These are phyloP conservation scores for Parietaria judaica DNA, from an alignment of 306 rosid species.

Conservation along the genomic window DNA sequence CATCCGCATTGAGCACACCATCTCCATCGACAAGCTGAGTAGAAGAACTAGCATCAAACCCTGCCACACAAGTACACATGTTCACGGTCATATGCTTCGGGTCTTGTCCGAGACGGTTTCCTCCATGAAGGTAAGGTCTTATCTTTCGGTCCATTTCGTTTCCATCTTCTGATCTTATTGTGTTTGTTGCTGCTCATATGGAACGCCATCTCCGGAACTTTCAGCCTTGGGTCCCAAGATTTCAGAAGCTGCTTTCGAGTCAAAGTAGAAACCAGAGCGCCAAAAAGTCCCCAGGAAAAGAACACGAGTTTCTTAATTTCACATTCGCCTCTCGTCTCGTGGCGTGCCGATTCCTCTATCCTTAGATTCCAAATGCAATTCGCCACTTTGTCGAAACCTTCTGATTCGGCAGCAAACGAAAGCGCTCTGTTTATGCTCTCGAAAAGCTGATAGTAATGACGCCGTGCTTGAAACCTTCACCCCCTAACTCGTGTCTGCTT, in stretches of 20 bases:
- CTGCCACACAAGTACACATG: constrained; percentile 31
- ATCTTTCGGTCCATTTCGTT: background rate
- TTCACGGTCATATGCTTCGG: constrained; percentile 9
- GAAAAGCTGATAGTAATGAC: constrained; percentile 48
- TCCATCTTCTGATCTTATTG: constrained; percentile 3
- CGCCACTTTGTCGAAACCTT: constrained; percentile 38
- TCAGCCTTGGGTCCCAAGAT: constrained; percentile 80
- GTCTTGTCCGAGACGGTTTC: constrained; percentile 57
- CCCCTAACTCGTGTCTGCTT: constrained; percentile 77
- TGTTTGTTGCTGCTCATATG: constrained; percentile 7
- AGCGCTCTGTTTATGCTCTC: constrained; percentile 21
- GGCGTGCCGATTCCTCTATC: constrained; percentile 54
- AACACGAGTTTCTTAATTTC: constrained; percentile 44
- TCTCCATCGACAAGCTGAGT: constrained; percentile 97
- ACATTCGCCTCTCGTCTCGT: constrained; percentile 90
- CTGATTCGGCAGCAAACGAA: constrained; percentile 32
- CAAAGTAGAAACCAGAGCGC: constrained; percentile 17
- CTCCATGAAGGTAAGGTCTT: constrained; percentile 57
- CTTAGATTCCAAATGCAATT: constrained; percentile 27
- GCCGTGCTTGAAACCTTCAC: constrained; percentile 74
- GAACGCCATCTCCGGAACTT: constrained; percentile 15
- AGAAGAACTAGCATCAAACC: constrained; percentile 41
- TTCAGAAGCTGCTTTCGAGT: constrained; percentile 40
- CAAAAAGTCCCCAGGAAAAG: constrained; percentile 38
- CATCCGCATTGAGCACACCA: constrained; percentile 61